A percentile compares a stretch with the other conserved stretches of the same genome.
These are phyloP conservation scores for Aspergillus chevalieri DNA, from an alignment of 2,329 filamentous ascomycete species.

Conservation along the genomic window DNA sequence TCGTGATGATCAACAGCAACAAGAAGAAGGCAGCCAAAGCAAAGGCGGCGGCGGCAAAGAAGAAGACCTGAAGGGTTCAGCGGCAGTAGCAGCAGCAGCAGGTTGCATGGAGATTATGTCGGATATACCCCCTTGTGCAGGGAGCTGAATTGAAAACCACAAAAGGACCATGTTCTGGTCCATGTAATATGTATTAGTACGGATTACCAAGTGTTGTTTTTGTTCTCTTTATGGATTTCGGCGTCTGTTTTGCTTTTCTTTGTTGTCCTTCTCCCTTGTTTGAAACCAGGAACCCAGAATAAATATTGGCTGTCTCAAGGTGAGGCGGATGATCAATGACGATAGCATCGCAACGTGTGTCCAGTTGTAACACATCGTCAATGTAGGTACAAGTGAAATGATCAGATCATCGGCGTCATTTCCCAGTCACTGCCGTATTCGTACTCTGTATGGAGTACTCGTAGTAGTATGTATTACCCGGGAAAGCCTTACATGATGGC, in stretches of 20 bases:
- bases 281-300: neutral
- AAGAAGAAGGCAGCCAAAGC: conserved; percentile 94
- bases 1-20: conserved; percentile 99
- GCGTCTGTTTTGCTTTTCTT: neutral
- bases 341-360: neutral
- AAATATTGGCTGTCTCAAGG: neutral
- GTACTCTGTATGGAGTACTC: neutral
- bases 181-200: no score
- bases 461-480: neutral
- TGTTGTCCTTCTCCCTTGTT: neutral
- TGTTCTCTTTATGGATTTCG: neutral
- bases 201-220: no score
- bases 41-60: conserved; percentile 71
- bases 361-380: neutral
- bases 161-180: neutral
- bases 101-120: neutral
- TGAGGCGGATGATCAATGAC: neutral
- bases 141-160: neutral
- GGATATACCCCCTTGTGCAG: neutral
- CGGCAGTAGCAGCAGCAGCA: neutral
- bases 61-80: conserved; percentile 50
- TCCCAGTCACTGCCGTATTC: conserved; percentile 6
- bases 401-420: conserved; percentile 7
- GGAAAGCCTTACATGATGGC: neutral
- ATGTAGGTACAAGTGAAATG: neutral